Evolutionary conservation across 805 yeast genomes (phyloP).

Genomic region (Teunomyces stri): DNA sequence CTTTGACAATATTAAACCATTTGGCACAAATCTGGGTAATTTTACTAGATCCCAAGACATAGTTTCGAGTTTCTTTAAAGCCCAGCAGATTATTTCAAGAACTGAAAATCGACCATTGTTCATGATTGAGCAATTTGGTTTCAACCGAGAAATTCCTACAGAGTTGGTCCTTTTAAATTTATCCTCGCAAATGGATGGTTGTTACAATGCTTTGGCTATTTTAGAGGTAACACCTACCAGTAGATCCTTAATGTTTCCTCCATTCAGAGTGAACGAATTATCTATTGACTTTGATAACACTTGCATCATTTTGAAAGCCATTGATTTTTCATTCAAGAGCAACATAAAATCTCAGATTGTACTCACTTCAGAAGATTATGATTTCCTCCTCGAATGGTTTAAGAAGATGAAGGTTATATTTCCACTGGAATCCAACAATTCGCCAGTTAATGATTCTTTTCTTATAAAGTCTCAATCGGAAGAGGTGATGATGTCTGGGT

Average conservation of each 20-base stretch:
- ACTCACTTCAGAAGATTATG: conserved; percentile 11
- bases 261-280: conserved; percentile 39
- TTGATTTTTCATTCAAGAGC: conserved; percentile 16
- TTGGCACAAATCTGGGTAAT: conserved; percentile 15
- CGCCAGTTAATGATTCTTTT: conserved; percentile 20
- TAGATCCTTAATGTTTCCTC: conserved; percentile 40
- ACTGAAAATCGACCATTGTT: conserved; percentile 21
- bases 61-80: conserved; percentile 39
- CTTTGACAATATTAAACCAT: conserved; percentile 33
- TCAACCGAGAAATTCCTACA: conserved; percentile 8
- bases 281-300: conserved; percentile 17
- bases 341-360: conserved; percentile 19
- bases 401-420: conserved; percentile 30
- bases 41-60: conserved; percentile 7
- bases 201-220: conserved; percentile 38
- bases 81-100: conserved; percentile 35
- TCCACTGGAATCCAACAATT: conserved; percentile 26
- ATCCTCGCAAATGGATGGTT: conserved; percentile 11
- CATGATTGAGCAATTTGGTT: conserved; percentile 8
- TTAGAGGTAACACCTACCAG: conserved; percentile 18
- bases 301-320: conserved; percentile 9
- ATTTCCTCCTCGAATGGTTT: conserved; percentile 28
- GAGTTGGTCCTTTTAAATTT: conserved; percentile 38
- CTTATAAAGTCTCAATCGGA: conserved; percentile 15
- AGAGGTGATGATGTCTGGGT: conserved; percentile 24